Base-by-base conservation (phyloP, 768 basidiomycete genomes). In the Kwoniella mangroviensis region DNA sequence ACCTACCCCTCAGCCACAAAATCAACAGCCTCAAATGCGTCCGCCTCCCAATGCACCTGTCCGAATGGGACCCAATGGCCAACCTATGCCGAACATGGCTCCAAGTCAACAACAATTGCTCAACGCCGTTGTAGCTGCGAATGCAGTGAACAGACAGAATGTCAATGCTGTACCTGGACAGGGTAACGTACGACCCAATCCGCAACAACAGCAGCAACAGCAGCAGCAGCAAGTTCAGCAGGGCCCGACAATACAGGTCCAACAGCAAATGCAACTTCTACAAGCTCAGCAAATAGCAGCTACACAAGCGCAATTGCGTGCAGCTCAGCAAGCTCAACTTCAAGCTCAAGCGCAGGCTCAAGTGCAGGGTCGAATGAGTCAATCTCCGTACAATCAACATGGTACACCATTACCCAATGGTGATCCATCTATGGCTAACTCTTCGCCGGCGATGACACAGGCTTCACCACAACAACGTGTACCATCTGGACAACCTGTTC, bases 51-150 rank as follows among this genome's bases (percentile, higher is more conserved):
- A 68, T 54, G 68, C 68, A 26, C 71, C 68, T 19, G 52, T 73
- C 19, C 55, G 69, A 11, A 68, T 70, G 28, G 69, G 65, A 41
- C 69, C 69, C 24, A 73, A 71, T 49, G 78, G 73, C 19, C 76
- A 75, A 59, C 65, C 67, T 19, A 24, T 78, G 53, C 73, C 72
- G 3, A 73, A 73, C 54, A 73, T 77, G 68, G 73, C 74, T 11
- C 72, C 77, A 15, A 79, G 74, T 67, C 78, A 79, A 63, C 76
- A 77, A 60, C 78, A 79, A 57, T 28, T 79, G 10, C 70, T 79
- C 53, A 71, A 71, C 13, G 78, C 78, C n/a, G 76, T 77, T 0
- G 78, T 73, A 15, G 78, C 78, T 22, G 75, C 77, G 2, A 72
- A 59, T 49, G 72, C 74, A 60, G 76, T 68, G 63, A 75, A 68